phyloP scores from a whole-genome alignment of 345 rosid genomes.

The Linum tenue region DNA sequence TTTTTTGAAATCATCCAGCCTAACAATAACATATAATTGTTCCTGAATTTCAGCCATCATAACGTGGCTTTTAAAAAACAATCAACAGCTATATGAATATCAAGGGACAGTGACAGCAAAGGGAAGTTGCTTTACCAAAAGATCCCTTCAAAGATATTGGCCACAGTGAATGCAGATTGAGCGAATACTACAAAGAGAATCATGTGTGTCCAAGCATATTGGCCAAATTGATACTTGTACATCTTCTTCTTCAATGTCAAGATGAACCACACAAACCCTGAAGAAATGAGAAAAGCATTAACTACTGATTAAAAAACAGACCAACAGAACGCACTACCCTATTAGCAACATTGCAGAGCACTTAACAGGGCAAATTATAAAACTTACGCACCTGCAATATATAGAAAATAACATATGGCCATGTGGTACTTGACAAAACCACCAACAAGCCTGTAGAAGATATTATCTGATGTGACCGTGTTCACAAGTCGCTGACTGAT shows the following conservation, averaged over 20 bases:
- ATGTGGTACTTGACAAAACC: constrained; percentile 83
- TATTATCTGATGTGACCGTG: constrained; percentile 72
- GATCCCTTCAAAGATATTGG: constrained; percentile 97
- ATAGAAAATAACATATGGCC: constrained; percentile 75
- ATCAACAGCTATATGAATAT: neutral
- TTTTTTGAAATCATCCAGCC: neutral
- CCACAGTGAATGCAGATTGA: constrained; percentile 95
- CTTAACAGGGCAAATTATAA: neutral
- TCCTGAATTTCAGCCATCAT: neutral
- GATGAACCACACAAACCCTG: constrained; percentile 99
- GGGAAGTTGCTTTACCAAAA: constrained; percentile 53
- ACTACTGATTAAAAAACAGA: neutral
- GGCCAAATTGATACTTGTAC: constrained; percentile 99
- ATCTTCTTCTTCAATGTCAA: constrained; percentile 89
- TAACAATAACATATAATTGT: neutral
- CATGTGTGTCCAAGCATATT: constrained; percentile 99
- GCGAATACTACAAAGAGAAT: constrained; percentile 90
- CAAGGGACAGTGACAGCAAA: neutral
- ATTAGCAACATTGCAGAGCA: no score
- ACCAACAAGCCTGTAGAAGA: constrained; percentile 69
- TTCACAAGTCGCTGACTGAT: constrained; percentile 90
- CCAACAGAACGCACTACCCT: neutral
- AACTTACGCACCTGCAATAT: constrained; percentile 61
- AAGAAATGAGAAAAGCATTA: neutral
- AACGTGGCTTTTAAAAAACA: neutral